A percentile compares a stretch with the other conserved stretches of the same genome.
Conservation (phyloP, 148 eudicot genomes). For the Arctostaphylos glauca region DNA sequence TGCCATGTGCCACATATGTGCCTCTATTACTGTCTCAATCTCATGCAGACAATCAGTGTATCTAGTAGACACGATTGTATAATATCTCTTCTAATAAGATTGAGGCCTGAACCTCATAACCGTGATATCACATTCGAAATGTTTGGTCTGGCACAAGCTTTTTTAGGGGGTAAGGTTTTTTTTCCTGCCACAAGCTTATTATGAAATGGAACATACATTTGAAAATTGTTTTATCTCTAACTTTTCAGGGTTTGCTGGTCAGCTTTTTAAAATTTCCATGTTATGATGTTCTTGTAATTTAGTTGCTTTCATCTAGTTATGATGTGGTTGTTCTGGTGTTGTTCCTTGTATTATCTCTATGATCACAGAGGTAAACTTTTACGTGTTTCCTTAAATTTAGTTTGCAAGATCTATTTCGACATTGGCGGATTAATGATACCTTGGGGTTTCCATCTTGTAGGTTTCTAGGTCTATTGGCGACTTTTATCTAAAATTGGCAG, state of each 20-base stretch:
- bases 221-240: neutral
- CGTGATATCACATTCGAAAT: neutral
- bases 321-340: neutral
- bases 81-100: neutral
- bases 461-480: slow-evolving; percentile 44
- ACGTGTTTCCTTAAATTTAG: neutral
- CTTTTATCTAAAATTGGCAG: slow-evolving; percentile 38
- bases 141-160: neutral
- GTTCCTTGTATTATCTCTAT: neutral
- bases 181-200: neutral
- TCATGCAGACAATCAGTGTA: neutral
- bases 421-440: neutral
- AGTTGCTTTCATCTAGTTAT: neutral
- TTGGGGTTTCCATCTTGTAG: slow-evolving; percentile 21
- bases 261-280: neutral
- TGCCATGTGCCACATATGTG: no score
- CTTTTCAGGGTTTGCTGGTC: slow-evolving; percentile 6
- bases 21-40: neutral
- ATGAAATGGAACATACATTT: neutral
- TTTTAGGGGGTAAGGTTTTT: no score
- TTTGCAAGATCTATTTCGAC: neutral
- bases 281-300: neutral
- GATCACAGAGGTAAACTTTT: neutral
- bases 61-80: neutral
- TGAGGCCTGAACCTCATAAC: neutral